Evolutionary conservation across 1,284 basidiomycete species (phyloP).

Genomic region (Irpex sp.): DNA sequence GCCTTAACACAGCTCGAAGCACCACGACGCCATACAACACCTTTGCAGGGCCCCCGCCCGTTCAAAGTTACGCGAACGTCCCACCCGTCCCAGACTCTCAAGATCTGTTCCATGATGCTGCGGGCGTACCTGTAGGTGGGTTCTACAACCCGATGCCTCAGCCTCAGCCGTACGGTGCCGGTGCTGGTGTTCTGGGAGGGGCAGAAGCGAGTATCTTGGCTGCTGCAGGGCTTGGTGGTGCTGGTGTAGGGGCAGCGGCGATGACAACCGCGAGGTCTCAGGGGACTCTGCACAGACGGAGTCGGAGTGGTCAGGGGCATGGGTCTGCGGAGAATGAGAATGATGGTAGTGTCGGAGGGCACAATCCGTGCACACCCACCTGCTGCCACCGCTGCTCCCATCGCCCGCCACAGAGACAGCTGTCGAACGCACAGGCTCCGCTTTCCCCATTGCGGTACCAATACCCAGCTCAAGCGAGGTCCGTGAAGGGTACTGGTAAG

Average conservation of each 20-base stretch:
- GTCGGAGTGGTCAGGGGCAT: background rate
- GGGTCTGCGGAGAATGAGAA: background rate
- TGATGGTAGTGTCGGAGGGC: too few relatives aligned
- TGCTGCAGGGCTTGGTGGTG: constrained; percentile 21
- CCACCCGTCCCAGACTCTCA: constrained; percentile 9
- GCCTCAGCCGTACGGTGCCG: constrained; percentile 11
- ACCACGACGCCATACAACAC: constrained; percentile 28
- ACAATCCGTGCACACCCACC: constrained; percentile 14
- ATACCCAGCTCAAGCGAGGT: background rate
- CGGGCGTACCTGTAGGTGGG: background rate
- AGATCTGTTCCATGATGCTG: constrained; percentile 17
- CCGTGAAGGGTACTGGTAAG: background rate
- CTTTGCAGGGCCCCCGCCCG: constrained; percentile 21
- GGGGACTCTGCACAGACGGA: constrained; percentile 1
- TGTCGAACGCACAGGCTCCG: constrained; percentile 6
- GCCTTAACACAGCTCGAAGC: constrained; percentile 22
- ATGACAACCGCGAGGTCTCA: constrained; percentile 14
- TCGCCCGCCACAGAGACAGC: background rate
- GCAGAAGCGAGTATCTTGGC: constrained; percentile 17
- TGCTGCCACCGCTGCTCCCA: background rate
- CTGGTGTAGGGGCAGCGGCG: constrained; percentile 34
- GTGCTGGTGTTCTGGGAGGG: background rate
- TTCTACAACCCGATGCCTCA: background rate
- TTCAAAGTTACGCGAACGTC: background rate
- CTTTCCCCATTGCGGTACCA: constrained; percentile 14